Evolutionary conservation across 2,329 filamentous ascomycete species (phyloP), one percentile per base, ranked within the genome.

Genomic region (Phialocephala subalpina): DNA sequence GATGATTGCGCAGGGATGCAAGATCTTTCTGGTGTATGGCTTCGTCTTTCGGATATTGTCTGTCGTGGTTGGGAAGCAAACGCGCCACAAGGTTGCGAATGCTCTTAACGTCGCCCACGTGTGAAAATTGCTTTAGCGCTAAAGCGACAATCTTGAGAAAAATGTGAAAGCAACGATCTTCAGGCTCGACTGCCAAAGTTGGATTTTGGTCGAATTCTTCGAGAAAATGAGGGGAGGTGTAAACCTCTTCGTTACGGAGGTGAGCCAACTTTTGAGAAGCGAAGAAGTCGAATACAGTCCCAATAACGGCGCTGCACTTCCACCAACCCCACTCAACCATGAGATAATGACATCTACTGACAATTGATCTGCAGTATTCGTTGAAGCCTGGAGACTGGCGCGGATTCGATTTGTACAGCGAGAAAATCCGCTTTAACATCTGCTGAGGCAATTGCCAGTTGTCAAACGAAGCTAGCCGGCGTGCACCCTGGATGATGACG

Each of bases 281-380:
- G 70, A 91, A 91, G 73, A 90, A 91, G 75, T 91, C 88, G 68
- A 91, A 91, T 2, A 91, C 83, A 1, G 83, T 80, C 1, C 88
- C 87, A 36, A 90, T 79, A 16, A 90, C 81, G 14, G 71, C 56
- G 12, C 82, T 79, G 56, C 83, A 85, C 70, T 84, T 86, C 42
- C 80, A 80, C 89, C 89, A 91, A 3, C 87, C 87, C 89, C 89
- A 92, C 75, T 88, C 84, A 64, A 84, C 80, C 56, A 90, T 85
- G 11, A 91, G 81, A 73, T 86, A 85, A 72, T 90, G 84, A 67
- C 89, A 91, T 35, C 89, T 84, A 20, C 82, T 81, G 36, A 90
- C 78, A 4, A 89, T 74, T 6, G 86, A 84, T 20, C 85, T 83
- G 66, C 86, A 89, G 71, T 91, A 91, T 66, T 86, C 85, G 69